These are phyloP conservation scores for Periconia macrospinosa DNA, from an alignment of 2,329 filamentous ascomycete genomes.

Conservation along the genomic window DNA sequence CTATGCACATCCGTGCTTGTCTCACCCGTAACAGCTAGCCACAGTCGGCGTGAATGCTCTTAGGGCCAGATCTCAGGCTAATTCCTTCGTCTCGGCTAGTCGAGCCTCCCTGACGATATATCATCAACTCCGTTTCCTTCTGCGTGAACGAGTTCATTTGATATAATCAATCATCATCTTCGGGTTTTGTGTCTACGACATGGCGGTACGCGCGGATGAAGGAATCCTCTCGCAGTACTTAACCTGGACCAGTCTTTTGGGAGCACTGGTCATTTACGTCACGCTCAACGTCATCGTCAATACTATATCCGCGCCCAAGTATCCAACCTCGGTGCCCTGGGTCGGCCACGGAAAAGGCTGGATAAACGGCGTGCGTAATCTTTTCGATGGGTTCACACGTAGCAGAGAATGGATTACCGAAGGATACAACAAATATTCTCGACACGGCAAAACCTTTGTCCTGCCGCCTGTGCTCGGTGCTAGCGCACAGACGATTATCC, in stretches of 20 bases:
- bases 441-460: conserved; percentile 27
- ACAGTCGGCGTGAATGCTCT: too few relatives aligned
- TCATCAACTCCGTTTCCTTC: too few relatives aligned
- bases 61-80: too few relatives aligned
- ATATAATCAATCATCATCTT: background rate
- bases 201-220: background rate
- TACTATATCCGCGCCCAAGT: conserved; percentile 16
- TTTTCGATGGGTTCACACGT: conserved; percentile 18
- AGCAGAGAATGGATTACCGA: conserved; percentile 24
- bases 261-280: conserved; percentile 22
- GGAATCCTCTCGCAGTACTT: conserved; percentile 2
- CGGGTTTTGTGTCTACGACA: background rate
- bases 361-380: conserved; percentile 19
- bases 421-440: conserved; percentile 29
- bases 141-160: too few relatives aligned
- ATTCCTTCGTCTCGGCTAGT: too few relatives aligned
- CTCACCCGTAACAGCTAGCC: too few relatives aligned
- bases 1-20: too few relatives aligned
- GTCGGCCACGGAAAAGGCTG: conserved; percentile 29
- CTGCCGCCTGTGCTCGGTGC: conserved; percentile 26
- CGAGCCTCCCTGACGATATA: too few relatives aligned
- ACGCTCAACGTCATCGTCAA: conserved; percentile 13
- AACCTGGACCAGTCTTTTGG: conserved; percentile 6
- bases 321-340: conserved; percentile 24
- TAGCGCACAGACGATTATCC: conserved; percentile 36